These are phyloP conservation scores for Emydomyces testavorans DNA, from an alignment of 2,329 filamentous ascomycete species.

Conservation along the genomic window DNA sequence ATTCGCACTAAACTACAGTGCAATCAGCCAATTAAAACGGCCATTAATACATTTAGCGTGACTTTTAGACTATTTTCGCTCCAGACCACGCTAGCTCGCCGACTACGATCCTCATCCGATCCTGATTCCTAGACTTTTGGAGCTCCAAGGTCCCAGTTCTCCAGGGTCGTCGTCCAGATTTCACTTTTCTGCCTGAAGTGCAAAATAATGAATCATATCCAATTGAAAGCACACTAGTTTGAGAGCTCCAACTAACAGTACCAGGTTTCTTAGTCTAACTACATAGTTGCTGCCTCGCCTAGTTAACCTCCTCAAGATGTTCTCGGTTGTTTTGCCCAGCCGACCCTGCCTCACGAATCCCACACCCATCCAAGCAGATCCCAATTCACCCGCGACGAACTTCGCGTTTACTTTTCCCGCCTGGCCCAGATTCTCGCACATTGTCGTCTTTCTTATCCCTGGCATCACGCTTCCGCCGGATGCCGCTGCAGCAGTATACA, in stretches of 20 bases:
- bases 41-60: no score
- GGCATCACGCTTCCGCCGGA: constrained; percentile 59
- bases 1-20: neutral
- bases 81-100: no score
- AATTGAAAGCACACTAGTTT: constrained; percentile 2
- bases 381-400: constrained; percentile 47
- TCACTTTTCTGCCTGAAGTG: no score
- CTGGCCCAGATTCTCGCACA: constrained; percentile 52
- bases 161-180: neutral
- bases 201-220: neutral
- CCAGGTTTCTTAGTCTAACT: no score
- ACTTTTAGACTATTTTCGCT: no score
- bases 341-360: constrained; percentile 50
- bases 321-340: constrained; percentile 50
- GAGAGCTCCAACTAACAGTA: neutral
- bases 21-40: no score
- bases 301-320: constrained; percentile 42
- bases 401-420: constrained; percentile 58
- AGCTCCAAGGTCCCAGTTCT: no score
- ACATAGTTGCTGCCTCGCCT: no score
- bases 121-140: no score
- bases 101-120: no score
- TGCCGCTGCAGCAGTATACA: constrained; percentile 81
- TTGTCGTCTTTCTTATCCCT: constrained; percentile 82
- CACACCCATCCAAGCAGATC: constrained; percentile 39